Base-by-base conservation (phyloP, 768 basidiomycete genomes). In the Lactarius quietus region DNA sequence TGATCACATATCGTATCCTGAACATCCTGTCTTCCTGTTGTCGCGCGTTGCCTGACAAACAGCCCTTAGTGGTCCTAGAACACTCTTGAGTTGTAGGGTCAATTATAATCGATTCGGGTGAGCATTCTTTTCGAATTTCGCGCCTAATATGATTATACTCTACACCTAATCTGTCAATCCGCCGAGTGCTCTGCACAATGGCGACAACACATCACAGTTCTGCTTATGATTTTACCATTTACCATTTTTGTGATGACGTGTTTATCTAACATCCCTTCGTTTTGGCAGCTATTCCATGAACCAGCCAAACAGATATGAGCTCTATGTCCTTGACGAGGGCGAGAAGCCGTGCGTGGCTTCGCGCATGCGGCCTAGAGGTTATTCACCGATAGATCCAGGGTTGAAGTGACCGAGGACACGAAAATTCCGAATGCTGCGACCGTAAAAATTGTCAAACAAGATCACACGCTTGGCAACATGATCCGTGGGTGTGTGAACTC, bases 401-500 rank as follows among this genome's bases (percentile, higher is more conserved):
- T 98, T 62, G 92, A 94, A 72, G 82, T 98, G 52, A 86, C 84
- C 0, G 95, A 98, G 77, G 97, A 99, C 78, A 95, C 93, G 52
- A 98, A 97, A 79, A 93, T 98, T 66, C 95, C 95, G 0, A 97
- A 98, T 72, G 95, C 97, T 2, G 96, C 96, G 18, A 96, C 95
- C 0, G 86, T 99, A 68, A 93, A 93, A 71, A 82, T 99, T 70
- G 82, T 92, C 66, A 98, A 98, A 79, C 96, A 99, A 74, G 97
- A 98, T 73, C 97, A 98, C 74, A 99, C 97, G 0, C 78, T 98
- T 7, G 96, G 87, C 10, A 95, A 95, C 78, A 92, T 98, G 91
- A 81, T 99, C 20, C 87, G 97, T 73, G 86, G 92, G 94, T 95
- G 74, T 67, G 88, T 83, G 15, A n/a, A 68, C 74, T 64, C 66